Evolutionary conservation across 257 asterid species (phyloP).

Genomic region (Schizonepeta tenuifolia): DNA sequence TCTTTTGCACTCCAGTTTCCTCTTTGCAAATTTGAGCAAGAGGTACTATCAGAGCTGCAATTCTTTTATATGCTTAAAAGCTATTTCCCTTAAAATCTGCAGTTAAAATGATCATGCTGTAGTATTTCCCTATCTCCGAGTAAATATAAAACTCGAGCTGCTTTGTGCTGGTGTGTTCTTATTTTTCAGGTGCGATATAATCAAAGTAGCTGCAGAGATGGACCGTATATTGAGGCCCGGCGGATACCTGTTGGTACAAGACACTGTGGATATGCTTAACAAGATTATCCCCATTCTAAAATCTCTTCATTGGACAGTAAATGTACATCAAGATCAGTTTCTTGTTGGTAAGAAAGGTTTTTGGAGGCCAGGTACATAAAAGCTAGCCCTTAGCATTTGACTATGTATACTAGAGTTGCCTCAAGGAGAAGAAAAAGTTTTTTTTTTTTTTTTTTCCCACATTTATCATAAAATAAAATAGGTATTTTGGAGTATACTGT

Average conservation of each 20-base stretch:
- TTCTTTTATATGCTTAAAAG: not conserved
- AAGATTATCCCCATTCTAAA: constrained; percentile 57
- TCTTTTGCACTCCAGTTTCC: constrained; percentile 90
- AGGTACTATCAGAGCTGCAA: constrained; percentile 51
- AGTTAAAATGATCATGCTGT: not conserved
- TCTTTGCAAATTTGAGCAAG: constrained; percentile 63
- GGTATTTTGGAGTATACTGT: constrained; percentile 19
- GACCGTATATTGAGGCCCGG: constrained; percentile 88
- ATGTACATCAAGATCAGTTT: constrained; percentile 69
- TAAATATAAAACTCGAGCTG: not conserved
- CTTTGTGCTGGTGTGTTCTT: not conserved
- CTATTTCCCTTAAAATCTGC: not conserved
- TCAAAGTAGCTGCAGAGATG: constrained; percentile 77
- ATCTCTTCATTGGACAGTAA: constrained; percentile 83
- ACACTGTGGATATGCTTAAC: constrained; percentile 54
- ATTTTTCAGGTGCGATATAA: constrained; percentile 73
- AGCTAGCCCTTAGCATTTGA: constrained; percentile 13
- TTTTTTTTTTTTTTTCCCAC: too few relatives aligned
- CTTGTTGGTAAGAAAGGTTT: constrained; percentile 81
- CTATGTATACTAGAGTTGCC: constrained; percentile 25
- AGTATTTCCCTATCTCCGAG: not conserved
- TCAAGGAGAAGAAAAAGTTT: not conserved
- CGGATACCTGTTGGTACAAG: constrained; percentile 85
- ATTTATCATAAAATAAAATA: constrained; percentile 20
- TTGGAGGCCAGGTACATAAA: constrained; percentile 69